These are phyloP conservation scores for Angomonas deanei DNA, from an alignment of 208 protist species.

Conservation along the genomic window DNA sequence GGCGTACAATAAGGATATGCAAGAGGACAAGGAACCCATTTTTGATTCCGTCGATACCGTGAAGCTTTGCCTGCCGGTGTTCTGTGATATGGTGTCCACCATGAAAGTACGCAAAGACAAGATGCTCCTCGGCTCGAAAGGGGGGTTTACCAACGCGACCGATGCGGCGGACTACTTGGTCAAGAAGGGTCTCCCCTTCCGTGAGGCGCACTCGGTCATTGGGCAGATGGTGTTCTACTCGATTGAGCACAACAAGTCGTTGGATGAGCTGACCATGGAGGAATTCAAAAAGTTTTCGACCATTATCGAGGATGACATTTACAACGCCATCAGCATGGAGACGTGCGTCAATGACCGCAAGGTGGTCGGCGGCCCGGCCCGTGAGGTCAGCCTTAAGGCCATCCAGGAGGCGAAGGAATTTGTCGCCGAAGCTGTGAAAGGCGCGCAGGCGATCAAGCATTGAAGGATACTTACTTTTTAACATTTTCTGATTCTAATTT, in stretches of 20 bases:
- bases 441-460: background rate
- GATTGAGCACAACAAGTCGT: slow-evolving; percentile 21
- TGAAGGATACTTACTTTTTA: no score
- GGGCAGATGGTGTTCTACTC: slow-evolving; percentile 23
- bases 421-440: slow-evolving; percentile 4
- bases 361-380: slow-evolving; percentile 20
- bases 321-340: slow-evolving; percentile 28
- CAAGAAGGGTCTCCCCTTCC: slow-evolving; percentile 26
- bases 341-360: slow-evolving; percentile 29
- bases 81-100: slow-evolving; percentile 26
- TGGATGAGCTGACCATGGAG: slow-evolving; percentile 20
- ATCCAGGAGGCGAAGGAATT: slow-evolving; percentile 14
- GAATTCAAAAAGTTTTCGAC: slow-evolving; percentile 16
- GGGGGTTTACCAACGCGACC: slow-evolving; percentile 28
- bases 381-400: slow-evolving; percentile 15
- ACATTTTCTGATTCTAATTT: no score
- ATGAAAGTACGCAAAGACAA: slow-evolving; percentile 18
- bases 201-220: slow-evolving; percentile 27
- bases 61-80: slow-evolving; percentile 24
- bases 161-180: slow-evolving; percentile 24
- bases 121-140: slow-evolving; percentile 19
- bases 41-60: slow-evolving; percentile 25
- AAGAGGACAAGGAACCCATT: slow-evolving; percentile 31
- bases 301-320: slow-evolving; percentile 22
- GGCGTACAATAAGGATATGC: slow-evolving; percentile 33